Conservation (phyloP, 176 grass and related monocot species). For the Pontederia crassipes region DNA sequence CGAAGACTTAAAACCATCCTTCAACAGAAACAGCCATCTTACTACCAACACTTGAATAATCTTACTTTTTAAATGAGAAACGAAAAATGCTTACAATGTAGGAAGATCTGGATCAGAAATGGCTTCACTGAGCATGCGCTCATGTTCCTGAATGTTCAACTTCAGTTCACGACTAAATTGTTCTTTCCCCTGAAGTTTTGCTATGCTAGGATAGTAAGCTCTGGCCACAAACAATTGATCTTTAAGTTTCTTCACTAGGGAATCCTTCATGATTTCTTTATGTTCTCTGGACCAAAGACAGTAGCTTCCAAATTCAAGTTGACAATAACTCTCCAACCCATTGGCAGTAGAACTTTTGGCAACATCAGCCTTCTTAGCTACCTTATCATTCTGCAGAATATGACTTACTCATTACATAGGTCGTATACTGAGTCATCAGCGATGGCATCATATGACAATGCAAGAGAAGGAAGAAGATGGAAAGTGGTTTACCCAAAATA, state of each 20-base stretch:
- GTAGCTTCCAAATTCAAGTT: constrained; percentile 73
- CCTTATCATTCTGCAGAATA: background rate
- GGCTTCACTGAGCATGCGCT: constrained; percentile 67
- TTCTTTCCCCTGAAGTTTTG: constrained; percentile 55
- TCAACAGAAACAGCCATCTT: no score
- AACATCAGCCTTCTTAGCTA: background rate
- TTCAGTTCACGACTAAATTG: constrained; percentile 54
- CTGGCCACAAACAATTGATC: constrained; percentile 75
- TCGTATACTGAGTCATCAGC: no score
- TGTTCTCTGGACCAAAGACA: constrained; percentile 79
- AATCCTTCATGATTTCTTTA: constrained; percentile 64
- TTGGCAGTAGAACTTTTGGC: background rate
- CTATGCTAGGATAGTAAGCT: constrained; percentile 79
- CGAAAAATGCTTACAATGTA: background rate
- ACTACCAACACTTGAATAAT: no score
- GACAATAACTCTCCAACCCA: constrained; percentile 36
- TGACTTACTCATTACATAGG: no score
- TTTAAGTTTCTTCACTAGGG: constrained; percentile 51
- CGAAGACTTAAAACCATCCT: no score
- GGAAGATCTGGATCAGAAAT: constrained; percentile 60
- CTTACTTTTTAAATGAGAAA: no score
- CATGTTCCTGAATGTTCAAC: constrained; percentile 75
- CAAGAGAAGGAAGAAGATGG: no score
- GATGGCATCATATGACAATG: no score
- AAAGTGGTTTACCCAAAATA: no score